phyloP scores from a whole-genome alignment of 2,329 filamentous ascomycete genomes.

The Hypomyces perniciosus region DNA sequence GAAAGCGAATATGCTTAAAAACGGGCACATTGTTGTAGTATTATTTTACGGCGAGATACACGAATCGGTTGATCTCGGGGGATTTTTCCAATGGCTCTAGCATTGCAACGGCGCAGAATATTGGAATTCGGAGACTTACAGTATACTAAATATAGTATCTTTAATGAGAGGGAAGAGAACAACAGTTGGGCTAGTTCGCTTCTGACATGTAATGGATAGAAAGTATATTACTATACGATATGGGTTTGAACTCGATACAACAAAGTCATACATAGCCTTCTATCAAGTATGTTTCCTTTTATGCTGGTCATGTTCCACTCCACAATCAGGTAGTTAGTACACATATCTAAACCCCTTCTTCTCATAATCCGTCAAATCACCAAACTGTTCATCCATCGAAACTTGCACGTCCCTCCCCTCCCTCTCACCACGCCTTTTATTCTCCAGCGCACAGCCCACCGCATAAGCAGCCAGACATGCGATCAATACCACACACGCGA shows the following conservation, averaged over 20 bases:
- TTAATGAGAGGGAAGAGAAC: background rate
- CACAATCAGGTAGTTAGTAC: conserved; percentile 19
- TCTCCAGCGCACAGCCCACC: conserved; percentile 43
- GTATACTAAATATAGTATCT: background rate
- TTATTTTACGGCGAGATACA: background rate
- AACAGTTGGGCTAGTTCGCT: background rate
- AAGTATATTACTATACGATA: background rate
- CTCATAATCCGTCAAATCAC: conserved; percentile 50
- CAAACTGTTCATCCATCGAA: conserved; percentile 7
- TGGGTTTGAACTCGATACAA: no score
- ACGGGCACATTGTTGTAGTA: background rate
- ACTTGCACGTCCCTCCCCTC: conserved; percentile 5
- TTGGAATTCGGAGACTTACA: background rate
- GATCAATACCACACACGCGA: conserved; percentile 27
- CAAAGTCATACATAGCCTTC: no score
- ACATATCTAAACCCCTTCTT: conserved; percentile 50
- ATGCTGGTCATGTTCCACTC: no score
- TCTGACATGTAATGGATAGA: background rate
- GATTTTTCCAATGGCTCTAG: background rate
- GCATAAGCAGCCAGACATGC: conserved; percentile 36
- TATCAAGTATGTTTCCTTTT: no score
- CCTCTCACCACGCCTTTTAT: conserved; percentile 43
- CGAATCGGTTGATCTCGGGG: no score
- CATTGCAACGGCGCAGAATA: background rate
- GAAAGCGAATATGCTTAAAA: background rate